Percentiles rank a stretch among this genome's conserved stretches.
phyloP scores from a whole-genome alignment of 441 rosid species.

The Biscutella laevigata region DNA sequence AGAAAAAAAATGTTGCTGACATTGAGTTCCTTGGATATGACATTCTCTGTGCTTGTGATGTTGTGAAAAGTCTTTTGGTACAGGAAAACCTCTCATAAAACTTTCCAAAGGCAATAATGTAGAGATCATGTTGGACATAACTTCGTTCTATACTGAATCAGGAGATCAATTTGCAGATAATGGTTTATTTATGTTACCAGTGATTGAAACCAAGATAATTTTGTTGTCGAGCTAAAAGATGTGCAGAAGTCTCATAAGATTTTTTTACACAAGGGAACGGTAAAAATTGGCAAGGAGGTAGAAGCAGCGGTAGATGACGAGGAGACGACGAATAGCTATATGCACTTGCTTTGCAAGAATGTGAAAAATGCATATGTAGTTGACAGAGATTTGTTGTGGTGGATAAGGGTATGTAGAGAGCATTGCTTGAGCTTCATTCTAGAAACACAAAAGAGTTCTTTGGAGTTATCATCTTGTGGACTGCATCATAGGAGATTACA shows the following conservation, averaged over 20 bases:
- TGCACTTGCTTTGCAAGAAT: no score
- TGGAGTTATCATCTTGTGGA: no score
- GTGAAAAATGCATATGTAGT: no score
- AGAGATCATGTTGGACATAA: slow-evolving; percentile 69
- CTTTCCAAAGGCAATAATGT: slow-evolving; percentile 80
- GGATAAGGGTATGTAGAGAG: no score
- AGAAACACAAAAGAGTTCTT: no score
- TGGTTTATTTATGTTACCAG: slow-evolving; percentile 54
- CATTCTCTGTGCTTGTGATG: slow-evolving; percentile 58
- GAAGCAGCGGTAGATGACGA: slow-evolving; percentile 75
- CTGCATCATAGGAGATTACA: no score
- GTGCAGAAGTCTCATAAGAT: slow-evolving; percentile 62
- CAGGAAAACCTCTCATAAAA: slow-evolving; percentile 68
- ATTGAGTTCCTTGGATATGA: slow-evolving; percentile 82
- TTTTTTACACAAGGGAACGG: slow-evolving; percentile 78
- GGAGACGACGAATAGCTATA: slow-evolving; percentile 71
- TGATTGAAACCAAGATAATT: slow-evolving; percentile 35
- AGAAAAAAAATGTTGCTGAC: slow-evolving; percentile 42
- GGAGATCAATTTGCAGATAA: slow-evolving; percentile 92
- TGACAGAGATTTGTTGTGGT: no score
- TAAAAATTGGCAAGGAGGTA: slow-evolving; percentile 74
- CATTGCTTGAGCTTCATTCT: no score
- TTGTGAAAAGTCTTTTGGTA: slow-evolving; percentile 65
- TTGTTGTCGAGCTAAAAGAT: slow-evolving; percentile 74
- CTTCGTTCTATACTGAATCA: slow-evolving; percentile 92